Evolutionary conservation across 2,329 filamentous ascomycete genomes (phyloP), one percentile per base, ranked within the genome.

Genomic region (Cercospora brassicicola): DNA sequence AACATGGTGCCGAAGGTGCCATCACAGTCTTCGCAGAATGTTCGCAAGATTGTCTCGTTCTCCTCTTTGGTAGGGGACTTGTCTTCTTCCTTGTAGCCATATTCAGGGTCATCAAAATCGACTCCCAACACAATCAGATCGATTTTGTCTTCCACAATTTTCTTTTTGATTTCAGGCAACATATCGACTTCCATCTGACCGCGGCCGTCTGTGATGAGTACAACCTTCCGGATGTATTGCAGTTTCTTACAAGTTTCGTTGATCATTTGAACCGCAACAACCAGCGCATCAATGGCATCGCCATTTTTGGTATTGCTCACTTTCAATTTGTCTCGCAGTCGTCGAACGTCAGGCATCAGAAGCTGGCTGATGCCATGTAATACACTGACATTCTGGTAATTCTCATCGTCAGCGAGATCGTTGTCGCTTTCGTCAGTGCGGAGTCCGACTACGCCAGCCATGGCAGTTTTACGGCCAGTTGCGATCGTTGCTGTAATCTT

Each of bases 61-160:
- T 85, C 80, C n/a, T 81, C 82, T 84, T 98, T 98, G 62, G 79
- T 78, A 0, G 78, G 72, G 18, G 89, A 82, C 78, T 99, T 99
- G 71, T 91, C 87, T 78, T 97, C 93, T 81, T 98, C 94, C 78
- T 96, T 96, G 77, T 92, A 91, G 51, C 94, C 94, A 76, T 90
- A 97, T 2, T 96, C 93, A 0, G 88, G 78, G 78, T 97, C 93
- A 77, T 99, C 93, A 79, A 99, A 98, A 78, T 99, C 95, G 18
- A 96, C 88, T 13, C 95, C 95, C 64, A 98, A 81, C 10, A 98
- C 82, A 1, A 90, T 85, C 53, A 99, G 83, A 70, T 95, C 88
- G 68, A 98, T 95, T 3, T 86, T 86, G 42, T 90, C 87, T 8
- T 90, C 86, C 70, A 92, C 92, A 56, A 97, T 87, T 77, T 93